These are phyloP conservation scores for Prunus fruticosa DNA, from an alignment of 306 rosid species.

Conservation along the genomic window DNA sequence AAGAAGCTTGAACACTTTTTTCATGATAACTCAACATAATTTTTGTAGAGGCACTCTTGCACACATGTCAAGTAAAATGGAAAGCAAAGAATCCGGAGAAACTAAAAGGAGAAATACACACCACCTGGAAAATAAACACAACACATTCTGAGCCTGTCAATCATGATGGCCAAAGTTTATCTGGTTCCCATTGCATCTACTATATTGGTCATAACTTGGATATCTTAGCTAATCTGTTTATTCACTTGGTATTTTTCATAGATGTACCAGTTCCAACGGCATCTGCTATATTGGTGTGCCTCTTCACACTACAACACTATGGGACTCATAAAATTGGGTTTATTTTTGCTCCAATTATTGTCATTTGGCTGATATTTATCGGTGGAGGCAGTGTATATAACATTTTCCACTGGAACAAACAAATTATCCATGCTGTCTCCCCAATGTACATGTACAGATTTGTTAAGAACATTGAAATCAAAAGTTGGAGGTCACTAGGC, in stretches of 20 bases:
- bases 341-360: constrained; percentile 76
- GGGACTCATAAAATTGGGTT: constrained; percentile 75
- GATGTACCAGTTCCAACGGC: constrained; percentile 77
- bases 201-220: neutral
- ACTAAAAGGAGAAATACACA: too few species aligned
- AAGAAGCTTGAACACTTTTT: neutral
- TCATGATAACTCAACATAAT: neutral
- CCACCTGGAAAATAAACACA: neutral
- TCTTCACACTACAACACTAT: constrained; percentile 68
- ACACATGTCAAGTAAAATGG: too few species aligned
- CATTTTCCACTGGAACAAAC: constrained; percentile 44
- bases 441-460: constrained; percentile 62
- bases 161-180: neutral
- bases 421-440: constrained; percentile 53
- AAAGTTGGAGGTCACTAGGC: constrained; percentile 66
- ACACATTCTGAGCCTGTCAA: neutral
- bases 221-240: neutral
- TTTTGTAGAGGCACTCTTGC: neutral
- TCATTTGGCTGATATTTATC: constrained; percentile 56
- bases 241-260: constrained; percentile 25
- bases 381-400: constrained; percentile 57
- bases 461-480: constrained; percentile 27
- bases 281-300: constrained; percentile 64
- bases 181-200: neutral
- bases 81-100: too few species aligned